A percentile compares a stretch with the other conserved stretches of the same genome.
phyloP scores from a whole-genome alignment of 2,329 filamentous ascomycete species.

The Nothomitra cinnamomea region DNA sequence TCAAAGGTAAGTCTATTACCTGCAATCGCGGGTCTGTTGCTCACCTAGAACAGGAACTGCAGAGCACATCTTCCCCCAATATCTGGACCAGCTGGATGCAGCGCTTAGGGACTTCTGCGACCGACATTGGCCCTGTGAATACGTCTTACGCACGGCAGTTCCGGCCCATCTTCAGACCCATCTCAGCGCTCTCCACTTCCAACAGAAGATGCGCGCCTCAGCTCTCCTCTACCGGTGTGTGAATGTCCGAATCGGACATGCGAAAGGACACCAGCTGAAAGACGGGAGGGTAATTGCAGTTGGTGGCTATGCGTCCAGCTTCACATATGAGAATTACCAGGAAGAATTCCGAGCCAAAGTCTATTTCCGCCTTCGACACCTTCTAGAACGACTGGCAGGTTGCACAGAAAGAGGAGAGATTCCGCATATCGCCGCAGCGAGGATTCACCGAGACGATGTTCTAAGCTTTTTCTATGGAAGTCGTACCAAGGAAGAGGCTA shows the following conservation, averaged over 20 bases:
- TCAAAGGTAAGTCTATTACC: conserved; percentile 12
- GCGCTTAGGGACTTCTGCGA: conserved; percentile 29
- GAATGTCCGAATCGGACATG: conserved; percentile 23
- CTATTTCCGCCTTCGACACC: conserved; percentile 10
- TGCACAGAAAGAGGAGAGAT: conserved; percentile 15
- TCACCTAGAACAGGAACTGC: conserved; percentile 15
- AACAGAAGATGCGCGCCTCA: conserved; percentile 1
- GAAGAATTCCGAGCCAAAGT: conserved; percentile 16
- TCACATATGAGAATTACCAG: conserved; percentile 17
- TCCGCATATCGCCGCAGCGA: conserved; percentile 13
- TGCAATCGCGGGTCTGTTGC: not conserved
- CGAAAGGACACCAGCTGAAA: conserved; percentile 28
- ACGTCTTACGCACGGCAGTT: conserved; percentile 12
- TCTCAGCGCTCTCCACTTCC: not conserved
- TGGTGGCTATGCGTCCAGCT: conserved; percentile 24
- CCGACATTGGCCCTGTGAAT: conserved; percentile 30
- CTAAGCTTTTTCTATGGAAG: conserved; percentile 20
- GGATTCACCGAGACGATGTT: conserved; percentile 16
- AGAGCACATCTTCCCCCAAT: too few species aligned
- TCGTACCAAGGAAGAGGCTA: conserved; percentile 5
- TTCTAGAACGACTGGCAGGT: conserved; percentile 14
- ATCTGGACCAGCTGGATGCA: conserved; percentile 25
- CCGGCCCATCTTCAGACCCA: not conserved
- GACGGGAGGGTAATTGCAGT: conserved; percentile 26
- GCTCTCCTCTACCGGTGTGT: conserved; percentile 16